phyloP scores from a whole-genome alignment of 345 rosid genomes.

The Ceriops decandra region DNA sequence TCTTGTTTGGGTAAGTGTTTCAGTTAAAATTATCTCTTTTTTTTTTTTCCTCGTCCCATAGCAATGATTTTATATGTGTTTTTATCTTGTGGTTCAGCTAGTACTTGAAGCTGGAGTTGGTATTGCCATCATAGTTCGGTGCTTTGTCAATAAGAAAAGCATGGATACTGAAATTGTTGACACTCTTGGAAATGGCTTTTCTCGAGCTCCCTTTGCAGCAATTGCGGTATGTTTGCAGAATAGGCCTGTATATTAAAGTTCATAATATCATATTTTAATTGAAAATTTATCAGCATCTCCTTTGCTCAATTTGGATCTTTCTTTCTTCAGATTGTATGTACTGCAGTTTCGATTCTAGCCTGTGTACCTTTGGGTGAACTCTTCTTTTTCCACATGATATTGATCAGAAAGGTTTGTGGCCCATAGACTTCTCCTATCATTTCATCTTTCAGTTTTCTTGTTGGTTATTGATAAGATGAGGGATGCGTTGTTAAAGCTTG shows the following conservation, averaged over 20 bases:
- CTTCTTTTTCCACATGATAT: slow-evolving; percentile 83
- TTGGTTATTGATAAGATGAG: background rate
- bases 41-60: too few relatives aligned
- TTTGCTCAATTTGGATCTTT: background rate
- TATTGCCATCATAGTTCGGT: slow-evolving; percentile 77
- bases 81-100: slow-evolving; percentile 52
- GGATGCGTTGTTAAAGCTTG: background rate
- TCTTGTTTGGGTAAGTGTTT: slow-evolving; percentile 67
- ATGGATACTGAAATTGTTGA: slow-evolving; percentile 66
- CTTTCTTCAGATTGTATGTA: slow-evolving; percentile 64
- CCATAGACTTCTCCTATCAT: background rate
- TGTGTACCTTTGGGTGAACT: slow-evolving; percentile 81
- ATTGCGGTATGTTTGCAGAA: slow-evolving; percentile 55
- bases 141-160: slow-evolving; percentile 67
- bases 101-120: slow-evolving; percentile 83
- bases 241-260: background rate
- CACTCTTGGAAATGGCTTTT: slow-evolving; percentile 82
- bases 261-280: background rate
- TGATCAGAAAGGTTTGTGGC: slow-evolving; percentile 67
- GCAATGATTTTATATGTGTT: background rate
- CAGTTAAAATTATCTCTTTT: background rate
- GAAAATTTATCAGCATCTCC: background rate
- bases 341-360: slow-evolving; percentile 74
- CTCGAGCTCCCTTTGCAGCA: slow-evolving; percentile 68
- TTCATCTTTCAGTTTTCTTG: background rate